Conservation (phyloP, 208 protist genomes). For the Crithidia sp. region DNA sequence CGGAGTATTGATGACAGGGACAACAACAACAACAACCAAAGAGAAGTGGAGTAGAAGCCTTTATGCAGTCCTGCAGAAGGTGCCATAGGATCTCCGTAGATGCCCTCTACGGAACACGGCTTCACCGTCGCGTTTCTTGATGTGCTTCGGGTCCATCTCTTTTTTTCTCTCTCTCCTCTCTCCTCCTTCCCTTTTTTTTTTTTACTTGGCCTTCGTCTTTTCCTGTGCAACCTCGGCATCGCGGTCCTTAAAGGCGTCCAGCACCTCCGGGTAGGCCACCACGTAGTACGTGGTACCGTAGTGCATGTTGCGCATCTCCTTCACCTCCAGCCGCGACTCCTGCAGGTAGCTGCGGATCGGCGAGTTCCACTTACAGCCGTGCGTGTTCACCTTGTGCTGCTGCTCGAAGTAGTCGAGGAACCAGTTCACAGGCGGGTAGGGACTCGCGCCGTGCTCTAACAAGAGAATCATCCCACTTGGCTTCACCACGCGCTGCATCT, state of each 20-base stretch:
- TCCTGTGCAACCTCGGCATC: conserved; percentile 18
- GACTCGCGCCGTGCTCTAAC: conserved; percentile 86
- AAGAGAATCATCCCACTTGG: conserved; percentile 89
- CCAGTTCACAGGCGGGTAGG: conserved; percentile 88
- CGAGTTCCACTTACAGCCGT: conserved; percentile 87
- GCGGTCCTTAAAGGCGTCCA: conserved; percentile 68
- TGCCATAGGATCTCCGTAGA: too few relatives aligned
- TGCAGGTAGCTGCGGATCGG: conserved; percentile 81
- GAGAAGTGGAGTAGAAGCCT: too few relatives aligned
- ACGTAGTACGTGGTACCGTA: conserved; percentile 93
- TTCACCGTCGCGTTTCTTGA: too few relatives aligned
- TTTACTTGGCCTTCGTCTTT: conserved; percentile 16
- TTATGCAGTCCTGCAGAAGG: too few relatives aligned
- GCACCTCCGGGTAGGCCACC: conserved; percentile 83
- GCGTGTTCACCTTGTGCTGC: conserved; percentile 83
- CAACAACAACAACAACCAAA: neutral
- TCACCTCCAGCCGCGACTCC: conserved; percentile 79
- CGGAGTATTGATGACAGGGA: neutral
- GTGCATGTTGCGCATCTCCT: conserved; percentile 89
- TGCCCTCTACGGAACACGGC: too few relatives aligned
- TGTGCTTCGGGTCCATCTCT: too few relatives aligned
- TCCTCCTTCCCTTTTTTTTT: neutral
- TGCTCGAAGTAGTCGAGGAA: conserved; percentile 87
- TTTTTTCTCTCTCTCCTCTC: neutral
- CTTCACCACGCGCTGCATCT: conserved; percentile 93